phyloP scores from a whole-genome alignment of 2,329 filamentous ascomycete genomes.

The Aspergillus sergii region DNA sequence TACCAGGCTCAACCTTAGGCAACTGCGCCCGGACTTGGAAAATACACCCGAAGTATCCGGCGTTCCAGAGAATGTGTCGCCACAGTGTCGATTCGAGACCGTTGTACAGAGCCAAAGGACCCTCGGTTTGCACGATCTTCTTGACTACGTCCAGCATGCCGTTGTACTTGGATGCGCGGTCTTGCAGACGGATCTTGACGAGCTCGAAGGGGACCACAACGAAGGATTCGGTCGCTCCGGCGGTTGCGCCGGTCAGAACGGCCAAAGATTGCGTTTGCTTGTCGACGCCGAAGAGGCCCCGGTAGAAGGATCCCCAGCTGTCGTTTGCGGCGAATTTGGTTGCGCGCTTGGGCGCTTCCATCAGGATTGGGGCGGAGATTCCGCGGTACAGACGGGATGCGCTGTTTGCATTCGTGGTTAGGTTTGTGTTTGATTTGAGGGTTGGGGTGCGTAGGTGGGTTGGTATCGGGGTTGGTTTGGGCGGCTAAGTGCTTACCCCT shows the following conservation, averaged over 20 bases:
- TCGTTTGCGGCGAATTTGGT: slow-evolving; percentile 99
- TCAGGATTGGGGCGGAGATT: slow-evolving; percentile 92
- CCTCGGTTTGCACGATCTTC: slow-evolving; percentile 79
- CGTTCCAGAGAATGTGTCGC: slow-evolving; percentile 93
- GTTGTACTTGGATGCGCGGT: slow-evolving; percentile 79
- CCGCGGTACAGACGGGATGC: slow-evolving; percentile 92
- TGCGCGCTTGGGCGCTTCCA: slow-evolving; percentile 95
- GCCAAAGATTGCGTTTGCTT: slow-evolving; percentile 94
- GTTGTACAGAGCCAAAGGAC: slow-evolving; percentile 88
- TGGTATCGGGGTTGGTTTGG: neutral
- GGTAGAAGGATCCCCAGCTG: slow-evolving; percentile 95
- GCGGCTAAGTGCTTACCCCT: slow-evolving; percentile 67
- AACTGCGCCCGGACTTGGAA: slow-evolving; percentile 90
- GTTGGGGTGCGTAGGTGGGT: neutral
- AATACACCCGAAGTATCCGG: slow-evolving; percentile 97
- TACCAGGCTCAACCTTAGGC: slow-evolving; percentile 68
- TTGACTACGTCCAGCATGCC: slow-evolving; percentile 56
- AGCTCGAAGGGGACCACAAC: slow-evolving; percentile 98
- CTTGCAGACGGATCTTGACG: slow-evolving; percentile 97
- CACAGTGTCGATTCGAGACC: slow-evolving; percentile 95
- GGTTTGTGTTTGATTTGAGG: neutral
- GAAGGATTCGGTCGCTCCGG: slow-evolving; percentile 92
- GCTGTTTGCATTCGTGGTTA: slow-evolving; percentile 47
- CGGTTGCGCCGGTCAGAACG: slow-evolving; percentile 88
- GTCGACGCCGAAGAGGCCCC: slow-evolving; percentile 76